Base-by-base conservation (phyloP, 148 eudicot species). In the Agrostemma githago region DNA sequence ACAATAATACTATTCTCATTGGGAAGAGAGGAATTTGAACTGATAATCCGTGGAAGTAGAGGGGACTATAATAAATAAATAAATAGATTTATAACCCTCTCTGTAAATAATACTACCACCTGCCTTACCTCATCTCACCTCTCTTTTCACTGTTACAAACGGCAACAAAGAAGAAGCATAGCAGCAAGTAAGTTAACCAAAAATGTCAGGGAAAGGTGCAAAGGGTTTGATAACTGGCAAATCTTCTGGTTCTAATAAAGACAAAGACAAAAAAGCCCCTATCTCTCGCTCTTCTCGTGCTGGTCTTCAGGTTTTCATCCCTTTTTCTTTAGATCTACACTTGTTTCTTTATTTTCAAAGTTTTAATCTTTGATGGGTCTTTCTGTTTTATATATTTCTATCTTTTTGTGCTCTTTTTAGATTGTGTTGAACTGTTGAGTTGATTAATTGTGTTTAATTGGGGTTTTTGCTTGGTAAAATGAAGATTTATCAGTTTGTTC, bases 131-230 rank as follows among this genome's bases (percentile, higher is more conserved):
- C 10, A 57, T 14, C 21, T 58, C 48, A 57, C 37, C 37, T 37
- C 51, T 19, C 40, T 16, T 41, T 43, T 58, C 11, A 40, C 70
- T 40, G 58, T 38, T 4, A 34, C 38, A 42, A 39, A 43, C 7
- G 19, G 15, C 17, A 9, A 43, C 34, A 26, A 26, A 26, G 54
- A 60, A 51, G 11, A 77, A 62, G 20, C 9, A 62, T 60, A 65
- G 1, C 38, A 42, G 3, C 43, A 66, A 8, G 34, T 26, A 26
- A 26, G 34, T 26, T 26, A 26, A 26, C 34, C 26, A 69, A 69
- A 76, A 83, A 89, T 89, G 94, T 87, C 94, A 41, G 93, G 93
- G 17, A 89, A 89, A 84, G 93, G 93, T 37, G 93, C 90, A 39
- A 89, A 89, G 70, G 93, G 93, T 54, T 68, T 89, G 82, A 82